Base-by-base conservation (phyloP, 352 stramenopile species). In the Sclerospora graminicola region DNA sequence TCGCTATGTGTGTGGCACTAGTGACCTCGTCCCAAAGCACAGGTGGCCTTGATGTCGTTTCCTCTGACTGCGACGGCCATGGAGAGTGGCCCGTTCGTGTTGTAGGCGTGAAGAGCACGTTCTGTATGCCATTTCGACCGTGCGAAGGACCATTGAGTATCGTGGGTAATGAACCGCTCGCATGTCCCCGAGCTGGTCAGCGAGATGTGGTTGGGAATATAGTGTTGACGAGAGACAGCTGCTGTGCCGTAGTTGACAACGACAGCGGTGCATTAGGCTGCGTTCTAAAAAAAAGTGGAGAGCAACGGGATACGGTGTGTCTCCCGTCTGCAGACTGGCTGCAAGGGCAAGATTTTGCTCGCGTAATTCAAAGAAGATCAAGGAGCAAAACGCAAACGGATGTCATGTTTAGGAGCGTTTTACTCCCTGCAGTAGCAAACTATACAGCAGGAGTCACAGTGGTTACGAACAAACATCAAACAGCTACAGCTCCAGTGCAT, bases 221-320 rank as follows among this genome's bases (percentile, higher is more conserved):
- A 5, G n/a, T 48, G 23, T 35, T 82, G 8, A 16, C 33, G 10
- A 21, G 19, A 16, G 66, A 68, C 39, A 76, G 60, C 39, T 82
- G 69, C 60, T 82, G 69, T 30, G 60, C 69, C 2, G 48, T 63
- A 3, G 28, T 76, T 14, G 45, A 63, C 42, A 44, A 16, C 20
- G 10, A 38, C 1, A 57, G 31, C 5, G 66, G 57, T 1, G 16
- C 39, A 5, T 36, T 82, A 26, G 66, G 60, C n/a, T 82, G 69
- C 24, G 41, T 54, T 2, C 31, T 32, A 13, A 18, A 51, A 6
- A 24, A 52, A 57, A 11, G 27, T 23, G 10, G 2, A 1, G 57
- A 63, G 7, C 30, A 19, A 19, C 10, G 11, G 15, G 20, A 55
- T 29, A 48, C 53, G 2, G 35, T 34, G 36, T 77, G 67, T 53